phyloP scores from a whole-genome alignment of 2,329 filamentous ascomycete species.

The Fusarium bulbicola region DNA sequence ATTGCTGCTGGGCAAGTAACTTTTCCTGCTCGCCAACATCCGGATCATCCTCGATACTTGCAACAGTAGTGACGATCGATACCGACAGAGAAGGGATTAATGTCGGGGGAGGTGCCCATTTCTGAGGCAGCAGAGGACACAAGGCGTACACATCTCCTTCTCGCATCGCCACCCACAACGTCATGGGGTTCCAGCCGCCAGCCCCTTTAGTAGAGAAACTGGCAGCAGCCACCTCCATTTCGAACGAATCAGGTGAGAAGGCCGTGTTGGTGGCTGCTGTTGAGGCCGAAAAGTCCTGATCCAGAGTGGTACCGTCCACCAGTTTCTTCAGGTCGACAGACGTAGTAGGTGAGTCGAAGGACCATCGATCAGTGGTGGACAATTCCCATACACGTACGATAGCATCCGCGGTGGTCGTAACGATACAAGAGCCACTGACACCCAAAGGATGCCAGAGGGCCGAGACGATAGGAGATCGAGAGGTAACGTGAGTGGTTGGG shows the following conservation, averaged over 20 bases:
- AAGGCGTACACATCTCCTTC: conserved; percentile 93
- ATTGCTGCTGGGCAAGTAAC: conserved; percentile 69
- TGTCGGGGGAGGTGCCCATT: conserved; percentile 81
- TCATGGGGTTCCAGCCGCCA: conserved; percentile 96
- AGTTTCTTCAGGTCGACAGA: conserved; percentile 91
- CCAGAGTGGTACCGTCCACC: conserved; percentile 80
- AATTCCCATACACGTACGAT: conserved; percentile 92
- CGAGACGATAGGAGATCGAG: conserved; percentile 81
- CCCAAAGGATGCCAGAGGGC: conserved; percentile 94
- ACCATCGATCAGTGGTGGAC: conserved; percentile 83
- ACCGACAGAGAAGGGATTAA: conserved; percentile 85
- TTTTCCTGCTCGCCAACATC: conserved; percentile 61
- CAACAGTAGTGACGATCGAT: conserved; percentile 79
- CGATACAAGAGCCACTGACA: conserved; percentile 79
- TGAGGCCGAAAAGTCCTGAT: conserved; percentile 85
- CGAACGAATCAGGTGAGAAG: conserved; percentile 88
- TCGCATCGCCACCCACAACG: conserved; percentile 94
- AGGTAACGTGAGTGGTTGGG: conserved; percentile 89
- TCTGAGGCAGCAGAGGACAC: conserved; percentile 86
- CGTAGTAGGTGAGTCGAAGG: conserved; percentile 84
- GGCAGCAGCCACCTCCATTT: conserved; percentile 93
- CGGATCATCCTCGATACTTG: conserved; percentile 68
- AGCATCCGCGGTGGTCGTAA: conserved; percentile 89
- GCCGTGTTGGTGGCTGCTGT: conserved; percentile 77
- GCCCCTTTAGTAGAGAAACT: conserved; percentile 74